A percentile compares a stretch with the other conserved stretches of the same genome.
phyloP scores from a whole-genome alignment of 495 filamentous ascomycete species.

The Hypoxylon fragiforme region DNA sequence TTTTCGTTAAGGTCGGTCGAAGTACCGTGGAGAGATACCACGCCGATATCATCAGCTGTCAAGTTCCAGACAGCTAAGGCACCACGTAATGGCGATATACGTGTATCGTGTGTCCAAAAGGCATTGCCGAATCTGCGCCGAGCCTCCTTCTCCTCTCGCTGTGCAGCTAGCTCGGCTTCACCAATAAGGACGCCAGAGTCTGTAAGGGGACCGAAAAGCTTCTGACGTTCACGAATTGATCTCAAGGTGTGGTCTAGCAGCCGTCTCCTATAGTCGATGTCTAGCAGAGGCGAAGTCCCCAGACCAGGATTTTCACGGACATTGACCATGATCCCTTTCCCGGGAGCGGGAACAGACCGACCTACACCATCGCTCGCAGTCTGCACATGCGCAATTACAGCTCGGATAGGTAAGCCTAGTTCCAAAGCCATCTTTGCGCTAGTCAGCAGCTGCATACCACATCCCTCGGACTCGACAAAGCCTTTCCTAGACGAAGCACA shows the following conservation, averaged over 20 bases:
- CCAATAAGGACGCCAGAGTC: constrained; percentile 77
- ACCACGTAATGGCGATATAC: constrained; percentile 90
- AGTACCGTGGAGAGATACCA: constrained; percentile 96
- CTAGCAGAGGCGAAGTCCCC: constrained; percentile 86
- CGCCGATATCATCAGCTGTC: constrained; percentile 89
- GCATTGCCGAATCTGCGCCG: constrained; percentile 87
- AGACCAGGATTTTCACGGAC: constrained; percentile 83
- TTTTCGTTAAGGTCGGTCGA: constrained; percentile 98
- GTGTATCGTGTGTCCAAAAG: constrained; percentile 92
- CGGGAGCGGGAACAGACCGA: constrained; percentile 94
- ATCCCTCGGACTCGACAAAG: constrained; percentile 98
- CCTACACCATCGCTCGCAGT: constrained; percentile 98
- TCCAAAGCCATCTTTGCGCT: constrained; percentile 89
- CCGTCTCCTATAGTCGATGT: constrained; percentile 91
- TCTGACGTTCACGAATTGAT: constrained; percentile 91
- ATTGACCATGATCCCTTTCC: constrained; percentile 92
- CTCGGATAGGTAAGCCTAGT: constrained; percentile 96
- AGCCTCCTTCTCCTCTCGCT: constrained; percentile 85
- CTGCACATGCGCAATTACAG: constrained; percentile 87
- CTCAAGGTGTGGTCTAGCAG: constrained; percentile 86
- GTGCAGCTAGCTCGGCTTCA: constrained; percentile 81
- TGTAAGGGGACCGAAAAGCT: constrained; percentile 77
- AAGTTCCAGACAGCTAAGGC: constrained; percentile 95
- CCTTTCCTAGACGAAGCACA: constrained; percentile 93
- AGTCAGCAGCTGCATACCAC: constrained; percentile 97